phyloP scores from a whole-genome alignment of 78 protist species.

The Neovahlkampfia damariscottae region DNA sequence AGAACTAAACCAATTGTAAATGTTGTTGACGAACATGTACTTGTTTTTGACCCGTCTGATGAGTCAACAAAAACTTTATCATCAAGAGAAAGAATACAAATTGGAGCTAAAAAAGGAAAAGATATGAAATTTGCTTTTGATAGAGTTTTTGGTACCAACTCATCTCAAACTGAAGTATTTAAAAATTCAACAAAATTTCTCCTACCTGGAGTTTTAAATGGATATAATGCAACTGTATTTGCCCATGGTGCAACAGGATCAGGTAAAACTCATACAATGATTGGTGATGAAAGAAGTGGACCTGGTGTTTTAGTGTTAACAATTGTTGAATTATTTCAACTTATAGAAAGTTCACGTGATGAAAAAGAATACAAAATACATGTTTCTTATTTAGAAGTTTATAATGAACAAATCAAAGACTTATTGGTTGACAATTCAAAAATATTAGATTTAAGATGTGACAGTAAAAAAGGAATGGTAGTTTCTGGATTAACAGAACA shows the following conservation, averaged over 20 bases:
- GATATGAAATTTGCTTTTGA: slow-evolving; percentile 29
- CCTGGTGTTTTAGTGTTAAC: slow-evolving; percentile 84
- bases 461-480: slow-evolving; percentile 7
- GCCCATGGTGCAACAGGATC: slow-evolving; percentile 60
- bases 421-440: slow-evolving; percentile 28
- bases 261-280: slow-evolving; percentile 68
- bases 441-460: slow-evolving; percentile 60
- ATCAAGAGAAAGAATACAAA: not conserved
- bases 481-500: slow-evolving; percentile 12
- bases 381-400: slow-evolving; percentile 71
- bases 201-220: slow-evolving; percentile 18
- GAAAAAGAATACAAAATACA: slow-evolving; percentile 12
- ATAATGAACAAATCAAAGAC: slow-evolving; percentile 78
- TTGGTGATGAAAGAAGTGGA: slow-evolving; percentile 26
- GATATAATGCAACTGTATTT: slow-evolving; percentile 49
- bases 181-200: slow-evolving; percentile 13
- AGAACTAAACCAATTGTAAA: not conserved
- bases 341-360: slow-evolving; percentile 5
- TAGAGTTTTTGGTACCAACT: not conserved
- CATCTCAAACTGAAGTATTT: slow-evolving; percentile 26
- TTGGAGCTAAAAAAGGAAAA: not conserved
- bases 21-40: slow-evolving; percentile 6
- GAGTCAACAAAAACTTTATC: not conserved
- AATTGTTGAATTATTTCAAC: slow-evolving; percentile 60
- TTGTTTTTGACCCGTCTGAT: slow-evolving; percentile 3